Base-by-base conservation (phyloP, 73 alveolate species). In the Blepharisma japonicum region DNA sequence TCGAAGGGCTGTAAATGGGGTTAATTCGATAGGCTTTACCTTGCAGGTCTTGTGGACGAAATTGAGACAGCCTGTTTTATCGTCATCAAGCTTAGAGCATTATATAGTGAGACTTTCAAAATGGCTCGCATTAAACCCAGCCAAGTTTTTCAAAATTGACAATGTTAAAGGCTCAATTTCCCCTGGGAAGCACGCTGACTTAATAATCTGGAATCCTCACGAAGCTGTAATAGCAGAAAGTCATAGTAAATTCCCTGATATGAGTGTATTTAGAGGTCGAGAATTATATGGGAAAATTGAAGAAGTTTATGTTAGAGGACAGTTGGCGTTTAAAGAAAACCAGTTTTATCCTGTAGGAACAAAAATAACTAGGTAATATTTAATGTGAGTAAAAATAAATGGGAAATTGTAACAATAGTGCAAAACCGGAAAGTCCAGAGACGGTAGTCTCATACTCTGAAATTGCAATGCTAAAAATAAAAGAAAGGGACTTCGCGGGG, bases 101-200 rank as follows among this genome's bases (percentile, higher is more conserved):
- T 32, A 32, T 25, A 61, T 61, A 2, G 74, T 61, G 5, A 61
- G 74, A 5, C 74, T 61, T 14, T n/a, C 74, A 1, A 61, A 61
- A 61, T 61, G 74, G 74, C 14, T 25, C 50, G 23, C 47, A 0
- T 20, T 61, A 70, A 70, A 70, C 14, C 80, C 80, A n/a, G 80
- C 80, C 0, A 45, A 70, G 5, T 7, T 70, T n/a, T 38, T 70
- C 3, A 25, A 45, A 11, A 7, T 70, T 48, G 27, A 70, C 14
- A 70, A 45, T 5, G 18, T 14, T 2, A 47, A n/a, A 45, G 80
- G 80, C 11, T 11, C 18, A 11, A 61, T 70, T 45, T 9, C 20
- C 32, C n/a, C 23, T 2, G 80, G 80, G 9, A 47, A 47, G 46
- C 23, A 14, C 39, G 80, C 80, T n/a, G 66, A 70, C 27, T 70